Conservation (phyloP, 208 protist species). For the Crithidia sp. region DNA sequence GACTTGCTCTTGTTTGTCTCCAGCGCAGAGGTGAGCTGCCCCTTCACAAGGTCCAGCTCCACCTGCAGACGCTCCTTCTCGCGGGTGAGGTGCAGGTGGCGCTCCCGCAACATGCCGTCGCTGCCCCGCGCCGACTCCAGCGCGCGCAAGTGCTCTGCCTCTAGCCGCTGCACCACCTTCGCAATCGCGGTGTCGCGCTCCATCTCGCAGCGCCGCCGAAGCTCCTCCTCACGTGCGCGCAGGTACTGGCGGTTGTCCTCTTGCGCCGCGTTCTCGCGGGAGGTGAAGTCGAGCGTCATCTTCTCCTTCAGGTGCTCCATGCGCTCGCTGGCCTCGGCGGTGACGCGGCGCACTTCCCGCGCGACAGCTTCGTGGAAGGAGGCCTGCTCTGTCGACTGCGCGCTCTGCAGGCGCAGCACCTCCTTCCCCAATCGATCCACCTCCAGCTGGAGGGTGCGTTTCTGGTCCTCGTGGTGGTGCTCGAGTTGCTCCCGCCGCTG, state of each 20-base stretch:
- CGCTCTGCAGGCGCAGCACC: slow-evolving; percentile 56
- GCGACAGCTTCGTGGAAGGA: slow-evolving; percentile 76
- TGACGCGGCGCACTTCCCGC: slow-evolving; percentile 68
- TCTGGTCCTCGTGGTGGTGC: slow-evolving; percentile 69
- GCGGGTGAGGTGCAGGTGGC: slow-evolving; percentile 53
- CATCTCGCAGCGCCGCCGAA: slow-evolving; percentile 61
- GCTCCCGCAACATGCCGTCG: slow-evolving; percentile 71
- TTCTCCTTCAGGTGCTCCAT: slow-evolving; percentile 68
- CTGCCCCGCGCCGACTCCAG: slow-evolving; percentile 57
- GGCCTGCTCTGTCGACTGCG: slow-evolving; percentile 63
- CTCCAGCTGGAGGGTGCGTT: slow-evolving; percentile 67
- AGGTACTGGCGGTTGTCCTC: slow-evolving; percentile 57
- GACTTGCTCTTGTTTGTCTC: slow-evolving; percentile 46
- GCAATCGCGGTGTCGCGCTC: slow-evolving; percentile 79
- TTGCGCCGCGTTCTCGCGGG: slow-evolving; percentile 59
- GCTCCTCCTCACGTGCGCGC: slow-evolving; percentile 56
- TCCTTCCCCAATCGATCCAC: slow-evolving; percentile 67
- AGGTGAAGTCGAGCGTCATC: slow-evolving; percentile 64
- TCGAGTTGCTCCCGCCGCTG: slow-evolving; percentile 68
- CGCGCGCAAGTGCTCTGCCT: slow-evolving; percentile 64
- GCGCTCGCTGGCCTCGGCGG: slow-evolving; percentile 61
- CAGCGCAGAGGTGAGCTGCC: slow-evolving; percentile 57
- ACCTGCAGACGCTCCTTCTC: slow-evolving; percentile 78
- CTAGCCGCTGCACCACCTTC: slow-evolving; percentile 66
- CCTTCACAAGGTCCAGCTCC: slow-evolving; percentile 69